These are phyloP conservation scores for Eucalyptus guilfoylei DNA, from an alignment of 345 rosid species.

Conservation along the genomic window DNA sequence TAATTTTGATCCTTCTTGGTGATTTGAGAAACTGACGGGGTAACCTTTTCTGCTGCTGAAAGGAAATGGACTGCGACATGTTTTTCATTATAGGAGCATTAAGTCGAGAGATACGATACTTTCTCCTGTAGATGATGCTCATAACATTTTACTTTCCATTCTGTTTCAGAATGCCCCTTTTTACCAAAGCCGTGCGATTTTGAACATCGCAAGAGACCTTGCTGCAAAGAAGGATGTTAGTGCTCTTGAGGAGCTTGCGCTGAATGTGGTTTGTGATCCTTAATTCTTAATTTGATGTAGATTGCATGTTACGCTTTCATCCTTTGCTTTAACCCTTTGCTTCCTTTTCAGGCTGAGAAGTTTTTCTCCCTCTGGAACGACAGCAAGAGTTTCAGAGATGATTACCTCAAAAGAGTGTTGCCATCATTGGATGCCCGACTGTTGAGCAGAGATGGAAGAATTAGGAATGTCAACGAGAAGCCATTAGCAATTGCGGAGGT, in stretches of 20 bases:
- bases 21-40: neutral
- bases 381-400: conserved; percentile 68
- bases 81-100: neutral
- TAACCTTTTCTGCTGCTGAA: neutral
- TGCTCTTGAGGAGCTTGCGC: conserved; percentile 43
- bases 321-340: neutral
- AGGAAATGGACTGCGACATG: neutral
- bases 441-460: conserved; percentile 63
- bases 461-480: conserved; percentile 49
- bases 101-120: neutral
- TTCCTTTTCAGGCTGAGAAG: conserved; percentile 49
- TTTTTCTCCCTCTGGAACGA: conserved; percentile 66
- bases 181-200: conserved; percentile 27
- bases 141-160: neutral
- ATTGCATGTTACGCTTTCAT: neutral
- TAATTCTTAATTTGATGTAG: neutral
- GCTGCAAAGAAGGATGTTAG: conserved; percentile 45
- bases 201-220: conserved; percentile 49
- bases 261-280: conserved; percentile 29
- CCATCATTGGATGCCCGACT: conserved; percentile 49
- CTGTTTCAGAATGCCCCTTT: conserved; percentile 36
- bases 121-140: neutral
- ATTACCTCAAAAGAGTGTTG: conserved; percentile 63
- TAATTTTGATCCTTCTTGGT: neutral
- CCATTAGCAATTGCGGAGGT: conserved; percentile 37